Base-by-base conservation (phyloP, 208 protist species). In the Zelonia costaricensis region DNA sequence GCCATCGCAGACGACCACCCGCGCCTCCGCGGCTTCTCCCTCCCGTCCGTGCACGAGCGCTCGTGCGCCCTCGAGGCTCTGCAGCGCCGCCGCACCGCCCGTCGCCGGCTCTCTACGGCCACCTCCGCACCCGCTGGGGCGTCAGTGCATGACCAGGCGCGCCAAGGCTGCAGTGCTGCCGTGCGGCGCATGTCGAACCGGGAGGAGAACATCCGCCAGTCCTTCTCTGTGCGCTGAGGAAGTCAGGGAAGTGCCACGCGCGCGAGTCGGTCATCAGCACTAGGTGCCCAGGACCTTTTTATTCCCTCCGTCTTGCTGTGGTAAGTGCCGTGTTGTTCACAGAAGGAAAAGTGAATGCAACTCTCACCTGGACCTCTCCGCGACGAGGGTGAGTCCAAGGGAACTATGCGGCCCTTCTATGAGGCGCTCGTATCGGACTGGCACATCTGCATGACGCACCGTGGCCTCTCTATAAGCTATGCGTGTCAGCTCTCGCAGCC, bases 141-240 rank as follows among this genome's bases (percentile, higher is more conserved):
- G 28, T 64, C 61, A 1, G 57, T 86, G 25, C 86, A 93, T 44
- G 58, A 64, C 15, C 63, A 84, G 47, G 80, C 86, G 10, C 65
- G 73, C 22, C 71, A 73, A 31, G 73, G 76, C 23, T 89, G 86
- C 67, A 70, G 76, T 18, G 77, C 77, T 31, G 72, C 78, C 20
- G 78, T 76, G 18, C 82, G 86, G n/a, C 78, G 82, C 23, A 76
- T 94, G 73, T 68, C 80, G 7, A 62, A 60, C 10, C 68, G 88
- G 39, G 88, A 94, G 54, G 88, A 91, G 36, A 94, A 94, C 62
- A 64, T 91, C 40, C 74, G 83, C 1, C 83, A 91, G 48, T 84
- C 81, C 7, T 76, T 86, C 51, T 86, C 74, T 51, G 69, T 66
- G 18, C 56, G 66, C 25, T 78, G 58, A 47, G 40, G 30, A 31